A percentile compares a stretch with the other conserved stretches of the same genome.
Evolutionary conservation across 2,329 filamentous ascomycete species (phyloP).

Genomic region (Alternaria triticina): DNA sequence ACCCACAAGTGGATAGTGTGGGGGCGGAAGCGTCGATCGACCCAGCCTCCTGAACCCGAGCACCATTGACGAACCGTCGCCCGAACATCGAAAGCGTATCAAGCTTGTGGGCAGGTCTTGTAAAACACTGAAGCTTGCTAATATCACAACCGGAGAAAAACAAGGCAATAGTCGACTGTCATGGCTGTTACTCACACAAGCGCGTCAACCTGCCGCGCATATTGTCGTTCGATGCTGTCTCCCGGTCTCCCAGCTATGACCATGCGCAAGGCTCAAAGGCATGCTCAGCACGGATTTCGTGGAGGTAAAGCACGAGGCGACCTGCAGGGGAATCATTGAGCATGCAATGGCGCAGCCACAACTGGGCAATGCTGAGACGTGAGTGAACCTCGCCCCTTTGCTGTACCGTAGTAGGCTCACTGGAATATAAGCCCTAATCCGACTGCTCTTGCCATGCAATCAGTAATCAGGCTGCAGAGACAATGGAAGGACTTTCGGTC

Average conservation of each 20-base stretch:
- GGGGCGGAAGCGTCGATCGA: neutral
- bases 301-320: neutral
- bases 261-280: neutral
- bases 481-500: neutral
- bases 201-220: neutral
- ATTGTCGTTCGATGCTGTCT: neutral
- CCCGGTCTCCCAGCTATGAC: neutral
- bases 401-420: neutral
- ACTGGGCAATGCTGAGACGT: neutral
- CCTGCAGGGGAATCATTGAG: neutral
- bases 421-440: neutral
- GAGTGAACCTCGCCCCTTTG: neutral
- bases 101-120: neutral
- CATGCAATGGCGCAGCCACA: neutral
- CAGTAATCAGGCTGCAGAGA: neutral
- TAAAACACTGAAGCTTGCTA: neutral
- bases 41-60: neutral
- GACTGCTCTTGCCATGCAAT: neutral
- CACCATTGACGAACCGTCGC: neutral
- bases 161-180: neutral
- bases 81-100: neutral
- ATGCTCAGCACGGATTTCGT: neutral
- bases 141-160: neutral
- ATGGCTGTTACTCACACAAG: neutral
- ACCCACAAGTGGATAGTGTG: neutral